Conservation (phyloP, 495 filamentous ascomycete genomes). For the Chaetomidium leptoderma region DNA sequence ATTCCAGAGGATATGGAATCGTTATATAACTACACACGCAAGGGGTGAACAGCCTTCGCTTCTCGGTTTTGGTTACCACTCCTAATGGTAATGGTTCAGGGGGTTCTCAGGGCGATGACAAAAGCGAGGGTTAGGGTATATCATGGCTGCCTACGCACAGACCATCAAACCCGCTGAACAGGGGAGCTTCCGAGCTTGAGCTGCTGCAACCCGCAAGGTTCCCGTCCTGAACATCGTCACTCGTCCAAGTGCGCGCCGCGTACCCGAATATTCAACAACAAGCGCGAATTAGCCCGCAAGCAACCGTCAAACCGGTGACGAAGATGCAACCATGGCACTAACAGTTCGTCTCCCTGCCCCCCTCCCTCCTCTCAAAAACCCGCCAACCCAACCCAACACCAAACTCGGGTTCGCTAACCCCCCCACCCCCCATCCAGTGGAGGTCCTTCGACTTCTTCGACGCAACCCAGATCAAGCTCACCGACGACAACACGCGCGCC, state of each 20-base stretch:
- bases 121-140: conserved; percentile 12
- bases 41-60: too few species aligned
- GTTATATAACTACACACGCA: too few species aligned
- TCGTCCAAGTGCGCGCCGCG: background rate
- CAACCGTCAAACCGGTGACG: background rate
- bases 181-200: background rate
- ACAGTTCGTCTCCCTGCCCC: conserved; percentile 25
- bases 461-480: conserved; percentile 74
- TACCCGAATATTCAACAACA: background rate
- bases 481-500: conserved; percentile 57
- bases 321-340: conserved; percentile 37
- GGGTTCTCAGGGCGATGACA: background rate
- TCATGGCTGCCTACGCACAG: background rate
- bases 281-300: too few species aligned
- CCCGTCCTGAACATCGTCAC: conserved; percentile 10
- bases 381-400: background rate
- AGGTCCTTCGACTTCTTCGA: conserved; percentile 99
- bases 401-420: too few species aligned
- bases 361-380: background rate
- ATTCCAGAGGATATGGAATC: too few species aligned
- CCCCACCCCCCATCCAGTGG: conserved; percentile 57
- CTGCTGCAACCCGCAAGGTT: conserved; percentile 14
- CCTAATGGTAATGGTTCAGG: too few species aligned
- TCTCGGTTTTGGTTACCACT: too few species aligned
- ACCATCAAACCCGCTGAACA: background rate